These are phyloP conservation scores for Saccharomyces uvarum DNA, from an alignment of 1,139 yeast species.

Conservation along the genomic window DNA sequence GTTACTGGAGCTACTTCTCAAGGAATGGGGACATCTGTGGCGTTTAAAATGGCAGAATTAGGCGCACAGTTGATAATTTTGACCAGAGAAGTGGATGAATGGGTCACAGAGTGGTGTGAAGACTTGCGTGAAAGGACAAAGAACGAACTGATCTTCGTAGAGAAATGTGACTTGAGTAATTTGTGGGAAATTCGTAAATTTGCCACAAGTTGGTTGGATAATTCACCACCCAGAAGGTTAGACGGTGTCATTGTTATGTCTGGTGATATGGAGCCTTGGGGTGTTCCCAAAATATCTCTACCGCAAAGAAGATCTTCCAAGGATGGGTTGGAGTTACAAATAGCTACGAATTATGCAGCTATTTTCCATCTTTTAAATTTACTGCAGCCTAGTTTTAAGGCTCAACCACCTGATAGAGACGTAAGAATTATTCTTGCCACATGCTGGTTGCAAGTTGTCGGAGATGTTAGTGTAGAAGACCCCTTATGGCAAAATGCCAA, in stretches of 20 bases:
- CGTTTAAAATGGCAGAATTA: constrained; percentile 58
- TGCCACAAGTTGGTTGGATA: constrained; percentile 92
- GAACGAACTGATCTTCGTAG: constrained; percentile 77
- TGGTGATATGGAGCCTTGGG: constrained; percentile 66
- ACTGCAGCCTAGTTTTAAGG: constrained; percentile 69
- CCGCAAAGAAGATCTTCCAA: constrained; percentile 47
- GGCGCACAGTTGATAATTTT: constrained; percentile 86
- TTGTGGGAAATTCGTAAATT: constrained; percentile 75
- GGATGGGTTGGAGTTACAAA: constrained; percentile 82
- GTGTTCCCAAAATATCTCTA: constrained; percentile 19
- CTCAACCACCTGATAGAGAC: constrained; percentile 91
- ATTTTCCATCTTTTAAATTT: constrained; percentile 75
- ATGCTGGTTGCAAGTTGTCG: constrained; percentile 72
- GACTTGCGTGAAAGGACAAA: constrained; percentile 64
- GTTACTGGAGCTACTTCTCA: constrained; percentile 80
- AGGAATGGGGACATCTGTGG: constrained; percentile 78
- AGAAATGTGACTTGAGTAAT: constrained; percentile 72
- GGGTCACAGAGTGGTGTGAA: constrained; percentile 74
- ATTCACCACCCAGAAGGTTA: constrained; percentile 78
- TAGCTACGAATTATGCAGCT: constrained; percentile 73
- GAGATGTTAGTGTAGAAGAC: constrained; percentile 57
- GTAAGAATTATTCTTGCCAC: constrained; percentile 71
- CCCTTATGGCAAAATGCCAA: constrained; percentile 54
- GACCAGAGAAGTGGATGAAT: constrained; percentile 59
- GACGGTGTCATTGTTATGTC: constrained; percentile 89